Evolutionary conservation across 2,329 filamentous ascomycete genomes (phyloP), one percentile per base, ranked within the genome.

Genomic region (Lachnellula subtilissima): DNA sequence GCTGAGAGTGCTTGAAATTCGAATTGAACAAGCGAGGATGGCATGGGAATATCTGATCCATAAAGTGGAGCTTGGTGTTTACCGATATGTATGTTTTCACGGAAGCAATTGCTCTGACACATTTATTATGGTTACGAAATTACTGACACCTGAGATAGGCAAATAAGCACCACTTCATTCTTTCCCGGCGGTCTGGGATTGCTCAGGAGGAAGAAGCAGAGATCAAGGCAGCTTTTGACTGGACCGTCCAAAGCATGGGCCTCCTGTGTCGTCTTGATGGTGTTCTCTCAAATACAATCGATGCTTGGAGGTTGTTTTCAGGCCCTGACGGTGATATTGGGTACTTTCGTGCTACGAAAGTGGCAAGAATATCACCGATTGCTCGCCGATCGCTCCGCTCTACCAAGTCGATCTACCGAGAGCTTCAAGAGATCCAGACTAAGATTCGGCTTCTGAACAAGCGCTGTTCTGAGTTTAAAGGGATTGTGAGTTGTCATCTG

Each of bases 1-100:
- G 42, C 15, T 58, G n/a, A 52, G 5, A 23, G 47, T 58, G 7
- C 45, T 55, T 25, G 48, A 58, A 47, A 48, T 54, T 39, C 55
- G 55, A 11, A 55, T 40, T 25, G 35, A 32, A 4, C 28, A 58
- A 11, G 52, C 52, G 14, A 45, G 43, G 39, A 52, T 28, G 5
- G 15, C 55, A 45, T 58, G 52, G 52, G 37, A 43, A 6, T 52
- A 55, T n/a, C n/a, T 55, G 9, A 19, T 58, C 12, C 11, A 39
- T 14, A 58, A 49, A 17, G n/a, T 56, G 15, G 43, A 53, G 22
- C 23, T 3, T 28, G 22, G 36, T 6, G 19, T 56, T 8, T 23
- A 45, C 17, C 54, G 28, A 49, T 56, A 53, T 49, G 54, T 56
- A 53, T 9, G 54, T 17, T 8, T 14, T 56, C 46, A 22, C 28